Percentiles rank a stretch among this genome's conserved stretches.
Conservation (phyloP, 2,329 filamentous ascomycete species). For the Parastagonospora nodorum region DNA sequence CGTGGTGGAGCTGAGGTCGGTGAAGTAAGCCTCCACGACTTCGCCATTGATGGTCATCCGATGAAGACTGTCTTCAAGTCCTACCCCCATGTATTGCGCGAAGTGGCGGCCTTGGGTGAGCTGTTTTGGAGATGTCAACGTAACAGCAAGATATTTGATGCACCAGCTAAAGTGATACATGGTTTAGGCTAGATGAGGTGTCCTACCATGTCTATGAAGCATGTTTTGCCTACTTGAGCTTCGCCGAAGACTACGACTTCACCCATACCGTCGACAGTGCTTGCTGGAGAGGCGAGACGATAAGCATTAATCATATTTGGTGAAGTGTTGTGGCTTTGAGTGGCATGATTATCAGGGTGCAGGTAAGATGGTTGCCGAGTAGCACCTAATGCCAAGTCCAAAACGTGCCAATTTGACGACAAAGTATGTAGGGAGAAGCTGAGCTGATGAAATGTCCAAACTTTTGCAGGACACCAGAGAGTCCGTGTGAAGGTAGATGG, state of each 20-base stretch:
- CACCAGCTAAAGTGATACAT: neutral
- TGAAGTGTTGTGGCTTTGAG: no score
- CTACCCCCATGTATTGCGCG: neutral
- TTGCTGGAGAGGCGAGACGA: no score
- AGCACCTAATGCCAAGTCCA: no score
- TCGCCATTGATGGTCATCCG: slow-evolving; percentile 1
- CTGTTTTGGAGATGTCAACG: neutral
- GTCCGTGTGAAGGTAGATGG: no score
- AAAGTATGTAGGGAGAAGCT: no score
- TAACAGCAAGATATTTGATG: neutral
- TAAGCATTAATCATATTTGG: no score
- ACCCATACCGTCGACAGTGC: neutral
- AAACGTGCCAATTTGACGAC: no score
- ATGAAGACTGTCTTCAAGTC: neutral
- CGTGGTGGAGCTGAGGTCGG: slow-evolving; percentile 28
- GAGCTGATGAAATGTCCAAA: no score
- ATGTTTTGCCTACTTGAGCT: slow-evolving; percentile 30
- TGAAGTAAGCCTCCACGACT: slow-evolving; percentile 9
- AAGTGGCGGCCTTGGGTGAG: no score
- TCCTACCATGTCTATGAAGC: slow-evolving; percentile 31
- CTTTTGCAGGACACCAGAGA: no score
- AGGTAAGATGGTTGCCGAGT: no score
- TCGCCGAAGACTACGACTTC: slow-evolving; percentile 28
- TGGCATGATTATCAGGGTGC: no score
- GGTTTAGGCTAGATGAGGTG: neutral